Conservation (phyloP, 495 filamentous ascomycete species). For the Penicillium soppii region DNA sequence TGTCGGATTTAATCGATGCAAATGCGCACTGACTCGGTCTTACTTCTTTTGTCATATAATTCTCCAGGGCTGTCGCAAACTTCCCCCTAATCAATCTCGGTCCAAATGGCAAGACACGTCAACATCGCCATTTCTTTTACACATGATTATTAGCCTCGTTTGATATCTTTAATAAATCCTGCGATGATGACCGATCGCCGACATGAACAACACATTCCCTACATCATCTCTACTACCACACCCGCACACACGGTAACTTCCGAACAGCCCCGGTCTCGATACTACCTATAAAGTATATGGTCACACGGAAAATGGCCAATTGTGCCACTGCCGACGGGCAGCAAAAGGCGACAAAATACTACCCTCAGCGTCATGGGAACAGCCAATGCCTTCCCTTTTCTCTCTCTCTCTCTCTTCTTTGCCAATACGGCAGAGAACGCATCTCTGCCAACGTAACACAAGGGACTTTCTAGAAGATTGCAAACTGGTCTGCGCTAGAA, state of each 20-base stretch:
- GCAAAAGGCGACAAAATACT: constrained; percentile 3
- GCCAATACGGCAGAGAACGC: constrained; percentile 1
- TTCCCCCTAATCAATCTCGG: background rate
- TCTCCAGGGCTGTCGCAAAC: background rate
- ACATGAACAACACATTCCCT: no score
- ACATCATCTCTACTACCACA: background rate
- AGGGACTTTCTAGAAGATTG: constrained; percentile 25
- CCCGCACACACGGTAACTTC: background rate
- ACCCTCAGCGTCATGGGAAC: background rate
- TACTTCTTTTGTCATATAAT: background rate
- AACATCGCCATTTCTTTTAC: background rate
- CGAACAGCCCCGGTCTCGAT: constrained; percentile 8
- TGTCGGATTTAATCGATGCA: constrained; percentile 1
- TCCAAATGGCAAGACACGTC: background rate
- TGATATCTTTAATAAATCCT: no score
- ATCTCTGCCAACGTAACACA: constrained; percentile 4
- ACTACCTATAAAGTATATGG: constrained; percentile 5
- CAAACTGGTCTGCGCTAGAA: constrained; percentile 17
- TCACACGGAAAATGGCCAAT: constrained; percentile 8
- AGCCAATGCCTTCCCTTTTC: constrained; percentile 8
- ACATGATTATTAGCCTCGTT: no score
- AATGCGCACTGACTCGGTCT: constrained; percentile 1
- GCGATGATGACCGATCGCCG: background rate
- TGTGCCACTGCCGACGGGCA: constrained; percentile 8
- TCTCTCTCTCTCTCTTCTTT: constrained; percentile 2